These are phyloP conservation scores for Ophiostoma perfectum DNA, from an alignment of 2,329 filamentous ascomycete genomes.

Conservation along the genomic window DNA sequence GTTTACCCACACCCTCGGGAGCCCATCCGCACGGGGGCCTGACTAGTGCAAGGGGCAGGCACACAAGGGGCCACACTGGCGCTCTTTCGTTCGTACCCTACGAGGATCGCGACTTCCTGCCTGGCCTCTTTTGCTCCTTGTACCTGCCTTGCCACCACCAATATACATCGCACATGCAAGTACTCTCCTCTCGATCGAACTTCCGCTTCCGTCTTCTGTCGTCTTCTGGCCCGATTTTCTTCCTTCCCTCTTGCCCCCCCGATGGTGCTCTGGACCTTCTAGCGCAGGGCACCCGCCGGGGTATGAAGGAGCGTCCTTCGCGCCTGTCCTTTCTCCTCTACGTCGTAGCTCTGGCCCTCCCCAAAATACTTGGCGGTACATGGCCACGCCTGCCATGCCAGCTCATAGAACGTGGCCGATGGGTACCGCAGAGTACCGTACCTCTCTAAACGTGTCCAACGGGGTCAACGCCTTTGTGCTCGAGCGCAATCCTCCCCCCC, in stretches of 20 bases:
- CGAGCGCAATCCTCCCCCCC: neutral
- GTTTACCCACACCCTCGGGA: constrained; percentile 17
- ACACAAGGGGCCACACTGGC: neutral
- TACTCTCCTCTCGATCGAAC: neutral
- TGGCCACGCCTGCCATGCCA: neutral
- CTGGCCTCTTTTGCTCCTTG: neutral
- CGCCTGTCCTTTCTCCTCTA: neutral
- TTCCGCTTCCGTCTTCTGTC: neutral
- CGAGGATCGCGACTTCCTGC: neutral
- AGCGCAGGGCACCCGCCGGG: constrained; percentile 1
- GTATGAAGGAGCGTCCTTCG: neutral
- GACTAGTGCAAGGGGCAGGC: constrained; percentile 23
- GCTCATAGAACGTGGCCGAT: constrained; percentile 5
- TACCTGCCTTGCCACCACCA: constrained; percentile 1
- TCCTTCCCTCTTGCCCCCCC: neutral
- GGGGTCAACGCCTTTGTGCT: neutral
- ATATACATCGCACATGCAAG: neutral
- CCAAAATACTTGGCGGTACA: neutral
- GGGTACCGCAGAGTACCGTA: neutral
- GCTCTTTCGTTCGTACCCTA: neutral
- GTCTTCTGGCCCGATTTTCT: neutral
- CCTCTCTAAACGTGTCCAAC: neutral
- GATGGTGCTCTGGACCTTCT: neutral
- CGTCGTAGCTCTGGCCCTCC: neutral
- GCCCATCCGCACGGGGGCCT: constrained; percentile 14